Base-by-base conservation (phyloP, 1,284 basidiomycete genomes). In the Cryptococcus hybrid region DNA sequence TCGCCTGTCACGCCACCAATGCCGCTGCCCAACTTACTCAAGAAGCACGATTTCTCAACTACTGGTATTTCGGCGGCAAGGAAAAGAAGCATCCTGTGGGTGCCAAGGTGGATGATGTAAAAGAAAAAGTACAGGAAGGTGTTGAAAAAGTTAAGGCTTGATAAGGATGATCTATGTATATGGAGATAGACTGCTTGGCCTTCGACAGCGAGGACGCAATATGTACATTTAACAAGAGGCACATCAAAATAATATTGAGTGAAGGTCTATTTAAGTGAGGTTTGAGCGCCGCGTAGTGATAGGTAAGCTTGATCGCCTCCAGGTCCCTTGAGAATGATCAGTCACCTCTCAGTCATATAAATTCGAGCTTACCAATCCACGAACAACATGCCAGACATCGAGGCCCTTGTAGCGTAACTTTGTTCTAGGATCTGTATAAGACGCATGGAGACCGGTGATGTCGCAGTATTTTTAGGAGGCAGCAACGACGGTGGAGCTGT, bases 1-100 rank as follows among this genome's bases (percentile, higher is more conserved):
- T 96, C 78, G 92, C 88, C 4, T 96, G 93, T 76, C 93, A 97
- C 79, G 80, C 84, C 13, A 95, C 92, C 54, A 97, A 97, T 76
- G 84, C 87, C 4, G 82, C 88, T n/a, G 89, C 92, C 0, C 93
- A 97, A 76, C 76, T 84, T 2, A 68, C 89, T 18, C 92, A 97
- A 77, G 88, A 87, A n/a, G 80, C 78, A 11, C 86, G 93, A 43
- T 96, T 92, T 75, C 70, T 89, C 59, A 89, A 93, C 67, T 96
- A 95, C 77, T 93, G 91, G 90, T 65, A 79, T 60, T 60, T 76
- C 43, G 78, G 78, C 44, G 77, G 76, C 18, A 65, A 69, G 62
- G 73, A 76, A 66, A 66, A 66, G 55, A 71, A 70, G 60, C 64
- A 66, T 44, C 70, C 71, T 30, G 64, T 62, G 1, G 58, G 18